A percentile compares a stretch with the other conserved stretches of the same genome.
phyloP scores from a whole-genome alignment of 2,329 filamentous ascomycete species.

The Penicillium freii region DNA sequence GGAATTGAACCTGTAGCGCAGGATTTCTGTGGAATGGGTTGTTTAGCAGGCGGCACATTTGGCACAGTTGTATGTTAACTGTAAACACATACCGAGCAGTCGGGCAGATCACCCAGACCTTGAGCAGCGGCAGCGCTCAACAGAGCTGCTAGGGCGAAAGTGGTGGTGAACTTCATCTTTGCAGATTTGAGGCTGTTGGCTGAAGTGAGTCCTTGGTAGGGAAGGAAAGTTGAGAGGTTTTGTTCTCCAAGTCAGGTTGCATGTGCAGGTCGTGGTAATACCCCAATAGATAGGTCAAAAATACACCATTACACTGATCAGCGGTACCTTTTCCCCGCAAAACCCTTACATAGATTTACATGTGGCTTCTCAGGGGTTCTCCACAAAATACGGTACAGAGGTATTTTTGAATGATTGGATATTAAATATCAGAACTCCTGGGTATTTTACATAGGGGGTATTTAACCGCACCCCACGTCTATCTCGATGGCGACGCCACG shows the following conservation, averaged over 20 bases:
- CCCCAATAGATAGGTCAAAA: not conserved
- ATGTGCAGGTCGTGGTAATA: not conserved
- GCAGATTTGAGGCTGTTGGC: not conserved
- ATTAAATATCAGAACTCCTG: not conserved
- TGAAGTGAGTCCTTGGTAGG: not conserved
- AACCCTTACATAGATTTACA: not conserved
- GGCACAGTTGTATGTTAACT: no score
- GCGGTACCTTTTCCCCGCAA: not conserved
- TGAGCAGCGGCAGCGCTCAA: conserved; percentile 51
- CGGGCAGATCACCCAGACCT: conserved; percentile 46
- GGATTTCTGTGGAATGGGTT: conserved; percentile 25
- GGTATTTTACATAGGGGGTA: conserved; percentile 1
- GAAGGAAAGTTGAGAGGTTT: not conserved
- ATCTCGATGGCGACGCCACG: not conserved
- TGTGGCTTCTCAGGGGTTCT: not conserved
- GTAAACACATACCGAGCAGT: conserved; percentile 54
- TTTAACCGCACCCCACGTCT: not conserved
- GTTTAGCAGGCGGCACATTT: conserved; percentile 7
- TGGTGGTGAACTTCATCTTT: conserved; percentile 52
- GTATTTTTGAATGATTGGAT: not conserved
- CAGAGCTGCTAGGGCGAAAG: conserved; percentile 55
- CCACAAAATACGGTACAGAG: not conserved
- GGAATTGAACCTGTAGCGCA: conserved; percentile 46
- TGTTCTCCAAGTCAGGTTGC: not conserved
- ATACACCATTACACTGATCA: not conserved